Base-by-base conservation (phyloP, 1,284 basidiomycete species). In the Fereydounia khargensis region DNA sequence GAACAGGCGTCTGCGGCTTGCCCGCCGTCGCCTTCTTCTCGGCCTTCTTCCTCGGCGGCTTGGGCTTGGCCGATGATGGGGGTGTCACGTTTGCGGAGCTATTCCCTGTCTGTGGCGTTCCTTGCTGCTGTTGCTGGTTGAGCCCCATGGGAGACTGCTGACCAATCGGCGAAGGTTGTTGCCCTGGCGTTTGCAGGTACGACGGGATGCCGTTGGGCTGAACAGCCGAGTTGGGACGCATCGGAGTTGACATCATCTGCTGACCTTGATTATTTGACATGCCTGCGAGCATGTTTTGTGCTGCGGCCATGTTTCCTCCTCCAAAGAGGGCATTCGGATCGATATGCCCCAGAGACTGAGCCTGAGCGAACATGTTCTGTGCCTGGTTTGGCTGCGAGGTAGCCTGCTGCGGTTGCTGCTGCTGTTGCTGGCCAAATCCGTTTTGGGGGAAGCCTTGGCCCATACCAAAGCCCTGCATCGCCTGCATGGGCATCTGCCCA, bases 401-500 rank as follows among this genome's bases (percentile, higher is more conserved):
- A n/a, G n/a, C 7, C 30, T 31, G 30, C 30, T 31, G 30, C 14
- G 5, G 18, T 19, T 41, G 30, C 30, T 41, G 39, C 13, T 41
- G 39, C 19, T 24, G 28, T 11, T 21, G 30, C 21, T 24, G 23
- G 28, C 22, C 37, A 27, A 54, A 54, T 23, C 47, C 47, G 22
- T 42, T 47, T 6, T 42, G 51, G 9, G 50, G 56, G 19, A 60
- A 50, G 4, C 47, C 47, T 27, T 60, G 54, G 43, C 54, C 47
- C 39, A 54, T 50, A 18, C 56, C 51, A 10, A 61, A 36, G 1
- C 52, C 48, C 35, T 61, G 52, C 57, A 61, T 61, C 10, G 52
- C 57, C 25, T 60, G 57, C 57, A 60, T 50, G 6, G 57, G 52
- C 18, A 54, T 55, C 45, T 61, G 57, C 39, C 51, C 47, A 18